phyloP scores from a whole-genome alignment of 129 eudicot genomes.

The Escallonia herrerae region DNA sequence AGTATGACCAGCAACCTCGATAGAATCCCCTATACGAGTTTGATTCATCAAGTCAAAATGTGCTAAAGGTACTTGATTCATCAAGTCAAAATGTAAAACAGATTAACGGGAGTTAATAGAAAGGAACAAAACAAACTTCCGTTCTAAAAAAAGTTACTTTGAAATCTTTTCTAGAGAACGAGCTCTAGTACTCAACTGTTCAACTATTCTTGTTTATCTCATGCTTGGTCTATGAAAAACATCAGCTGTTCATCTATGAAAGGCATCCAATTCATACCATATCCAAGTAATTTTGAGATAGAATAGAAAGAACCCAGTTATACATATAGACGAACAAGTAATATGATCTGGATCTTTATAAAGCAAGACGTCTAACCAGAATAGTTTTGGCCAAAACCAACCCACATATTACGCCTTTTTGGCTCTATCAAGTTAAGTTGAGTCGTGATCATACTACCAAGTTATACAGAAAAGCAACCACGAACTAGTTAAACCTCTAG shows the following conservation, averaged over 20 bases:
- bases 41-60: constrained; percentile 15
- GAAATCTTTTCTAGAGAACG: background rate
- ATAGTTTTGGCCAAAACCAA: background rate
- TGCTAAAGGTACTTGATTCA: background rate
- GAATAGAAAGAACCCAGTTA: no score
- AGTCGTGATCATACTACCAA: background rate
- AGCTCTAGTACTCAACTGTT: background rate
- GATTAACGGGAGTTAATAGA: background rate
- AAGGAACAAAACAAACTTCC: background rate
- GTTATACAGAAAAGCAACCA: background rate
- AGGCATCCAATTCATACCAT: no score
- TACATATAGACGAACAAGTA: no score
- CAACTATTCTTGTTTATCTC: background rate
- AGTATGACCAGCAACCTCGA: constrained; percentile 37
- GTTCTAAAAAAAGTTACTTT: background rate
- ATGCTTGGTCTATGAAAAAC: background rate
- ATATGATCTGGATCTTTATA: no score
- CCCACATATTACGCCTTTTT: background rate
- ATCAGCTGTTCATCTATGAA: no score
- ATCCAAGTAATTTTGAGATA: no score
- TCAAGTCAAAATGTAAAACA: constrained; percentile 14
- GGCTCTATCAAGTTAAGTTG: background rate
- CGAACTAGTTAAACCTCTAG: background rate
- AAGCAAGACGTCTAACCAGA: no score
- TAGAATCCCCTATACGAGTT: constrained; percentile 38